A percentile compares a stretch with the other conserved stretches of the same genome.
Evolutionary conservation across 2,329 filamentous ascomycete genomes (phyloP).

Genomic region (Botryosphaeria dothidea): DNA sequence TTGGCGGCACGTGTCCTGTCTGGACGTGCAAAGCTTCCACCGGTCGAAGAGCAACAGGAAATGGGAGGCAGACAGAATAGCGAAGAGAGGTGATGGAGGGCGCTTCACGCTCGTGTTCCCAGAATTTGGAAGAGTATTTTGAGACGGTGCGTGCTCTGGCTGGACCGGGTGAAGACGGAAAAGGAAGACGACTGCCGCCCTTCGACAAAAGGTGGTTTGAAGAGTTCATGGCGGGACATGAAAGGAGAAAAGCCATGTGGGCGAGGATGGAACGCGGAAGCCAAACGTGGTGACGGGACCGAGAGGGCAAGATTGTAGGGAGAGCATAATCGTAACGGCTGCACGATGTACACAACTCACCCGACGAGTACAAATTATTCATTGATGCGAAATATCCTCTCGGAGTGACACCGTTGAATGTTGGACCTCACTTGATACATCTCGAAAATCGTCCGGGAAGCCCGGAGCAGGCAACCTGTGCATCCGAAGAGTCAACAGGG

Average conservation of each 20-base stretch:
- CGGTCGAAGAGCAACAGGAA: constrained; percentile 48
- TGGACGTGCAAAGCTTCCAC: constrained; percentile 54
- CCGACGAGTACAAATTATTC: no score
- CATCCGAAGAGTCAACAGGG: no score
- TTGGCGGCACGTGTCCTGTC: constrained; percentile 61
- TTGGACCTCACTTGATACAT: no score
- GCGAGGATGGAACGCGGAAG: constrained; percentile 50
- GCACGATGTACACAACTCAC: no score
- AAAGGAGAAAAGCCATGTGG: constrained; percentile 62
- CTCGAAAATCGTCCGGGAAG: no score
- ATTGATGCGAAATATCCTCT: no score
- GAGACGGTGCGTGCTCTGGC: constrained; percentile 55
- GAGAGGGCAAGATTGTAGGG: constrained; percentile 9
- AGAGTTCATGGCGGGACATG: constrained; percentile 56
- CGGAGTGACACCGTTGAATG: no score
- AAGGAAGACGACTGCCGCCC: constrained; percentile 46
- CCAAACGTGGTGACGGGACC: constrained; percentile 18
- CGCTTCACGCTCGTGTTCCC: constrained; percentile 61
- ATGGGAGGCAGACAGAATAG: constrained; percentile 61
- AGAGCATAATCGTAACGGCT: no score
- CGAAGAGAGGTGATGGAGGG: constrained; percentile 56
- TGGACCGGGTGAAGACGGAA: constrained; percentile 42
- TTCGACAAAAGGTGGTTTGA: constrained; percentile 52
- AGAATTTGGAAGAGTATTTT: constrained; percentile 66
- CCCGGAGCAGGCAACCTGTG: no score